phyloP scores from a whole-genome alignment of 169 alveolate genomes.

The Eimeria zaria region DNA sequence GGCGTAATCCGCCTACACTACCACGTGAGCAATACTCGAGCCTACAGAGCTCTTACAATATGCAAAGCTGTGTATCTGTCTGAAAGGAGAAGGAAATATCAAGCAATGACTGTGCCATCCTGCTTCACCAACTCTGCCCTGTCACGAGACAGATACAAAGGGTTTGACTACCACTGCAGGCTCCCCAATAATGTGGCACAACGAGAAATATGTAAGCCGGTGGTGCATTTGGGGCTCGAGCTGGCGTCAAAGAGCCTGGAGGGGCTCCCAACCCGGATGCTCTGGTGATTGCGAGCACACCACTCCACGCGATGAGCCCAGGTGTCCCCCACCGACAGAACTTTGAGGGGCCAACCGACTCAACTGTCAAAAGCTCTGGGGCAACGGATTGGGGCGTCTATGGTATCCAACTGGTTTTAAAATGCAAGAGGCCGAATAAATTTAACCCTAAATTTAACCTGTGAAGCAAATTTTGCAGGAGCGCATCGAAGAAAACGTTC shows the following conservation, averaged over 20 bases:
- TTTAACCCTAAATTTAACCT: neutral
- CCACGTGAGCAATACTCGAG: too few species aligned
- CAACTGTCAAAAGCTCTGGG: neutral
- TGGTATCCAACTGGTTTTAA: neutral
- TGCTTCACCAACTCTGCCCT: too few species aligned
- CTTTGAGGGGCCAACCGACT: neutral
- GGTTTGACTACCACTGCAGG: neutral
- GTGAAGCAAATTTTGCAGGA: neutral
- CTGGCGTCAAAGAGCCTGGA: neutral
- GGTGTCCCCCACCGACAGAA: neutral
- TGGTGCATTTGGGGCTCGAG: neutral
- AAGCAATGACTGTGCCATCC: too few species aligned
- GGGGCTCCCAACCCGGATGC: neutral
- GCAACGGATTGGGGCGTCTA: neutral
- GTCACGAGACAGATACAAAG: neutral
- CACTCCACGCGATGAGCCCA: neutral
- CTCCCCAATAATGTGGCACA: neutral
- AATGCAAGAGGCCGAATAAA: neutral
- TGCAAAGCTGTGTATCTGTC: too few species aligned
- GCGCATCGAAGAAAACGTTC: neutral
- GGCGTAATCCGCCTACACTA: too few species aligned
- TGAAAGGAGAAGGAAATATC: too few species aligned
- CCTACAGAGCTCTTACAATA: too few species aligned
- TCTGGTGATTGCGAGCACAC: neutral
- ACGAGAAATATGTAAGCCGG: neutral